A percentile compares a stretch with the other conserved stretches of the same genome.
phyloP scores from a whole-genome alignment of 73 alveolate species.

The Tetrahymena elliotti region DNA sequence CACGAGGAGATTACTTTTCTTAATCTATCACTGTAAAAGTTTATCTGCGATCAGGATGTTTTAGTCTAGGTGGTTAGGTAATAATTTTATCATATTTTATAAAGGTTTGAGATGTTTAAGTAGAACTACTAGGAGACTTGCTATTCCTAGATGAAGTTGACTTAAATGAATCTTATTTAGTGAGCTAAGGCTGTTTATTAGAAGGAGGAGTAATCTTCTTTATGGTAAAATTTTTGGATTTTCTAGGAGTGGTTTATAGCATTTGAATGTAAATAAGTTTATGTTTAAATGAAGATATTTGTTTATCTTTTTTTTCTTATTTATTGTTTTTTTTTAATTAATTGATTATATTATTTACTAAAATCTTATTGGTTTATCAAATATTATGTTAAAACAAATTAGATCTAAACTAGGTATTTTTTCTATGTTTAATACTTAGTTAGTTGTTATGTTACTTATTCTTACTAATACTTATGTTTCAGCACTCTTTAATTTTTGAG shows the following conservation, averaged over 20 bases:
- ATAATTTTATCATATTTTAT: neutral
- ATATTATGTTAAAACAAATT: too few relatives aligned
- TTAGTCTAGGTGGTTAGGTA: neutral
- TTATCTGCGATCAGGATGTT: neutral
- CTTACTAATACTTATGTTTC: neutral
- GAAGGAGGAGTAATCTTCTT: neutral
- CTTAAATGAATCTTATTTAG: neutral
- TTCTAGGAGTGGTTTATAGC: neutral
- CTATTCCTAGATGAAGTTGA: neutral
- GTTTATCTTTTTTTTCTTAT: neutral
- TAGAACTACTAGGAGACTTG: neutral
- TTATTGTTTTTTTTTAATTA: too few relatives aligned
- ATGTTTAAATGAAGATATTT: neutral
- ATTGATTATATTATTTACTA: neutral
- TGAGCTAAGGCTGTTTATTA: neutral
- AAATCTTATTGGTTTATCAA: neutral
- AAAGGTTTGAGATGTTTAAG: neutral
- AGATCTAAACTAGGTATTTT: too few relatives aligned
- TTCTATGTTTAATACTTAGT: neutral
- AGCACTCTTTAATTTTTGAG: neutral
- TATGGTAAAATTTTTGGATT: neutral
- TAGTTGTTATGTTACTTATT: neutral
- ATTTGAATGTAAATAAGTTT: neutral
- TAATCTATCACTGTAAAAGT: neutral
- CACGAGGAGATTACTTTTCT: neutral